phyloP scores from a whole-genome alignment of 2,329 filamentous ascomycete genomes.

The Trichoderma pleuroti region DNA sequence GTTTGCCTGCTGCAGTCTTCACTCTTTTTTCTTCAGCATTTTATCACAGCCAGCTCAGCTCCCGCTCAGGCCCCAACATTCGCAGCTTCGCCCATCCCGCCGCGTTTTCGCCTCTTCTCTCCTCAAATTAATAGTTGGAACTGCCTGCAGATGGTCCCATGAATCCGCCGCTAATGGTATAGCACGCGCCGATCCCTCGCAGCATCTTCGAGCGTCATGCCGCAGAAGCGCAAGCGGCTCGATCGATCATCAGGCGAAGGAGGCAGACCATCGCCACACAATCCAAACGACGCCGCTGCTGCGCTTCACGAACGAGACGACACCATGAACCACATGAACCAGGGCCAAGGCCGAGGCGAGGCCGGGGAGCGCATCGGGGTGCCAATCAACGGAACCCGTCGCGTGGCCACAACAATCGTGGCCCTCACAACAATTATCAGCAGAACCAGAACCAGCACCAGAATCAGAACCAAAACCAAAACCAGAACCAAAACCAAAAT shows the following conservation, averaged over 20 bases:
- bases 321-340: slow-evolving; percentile 34
- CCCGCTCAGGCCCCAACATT: background rate
- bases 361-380: slow-evolving; percentile 46
- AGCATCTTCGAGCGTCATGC: slow-evolving; percentile 41
- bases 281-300: slow-evolving; percentile 53
- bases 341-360: slow-evolving; percentile 46
- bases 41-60: background rate
- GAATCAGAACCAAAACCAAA: slow-evolving; percentile 11
- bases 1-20: slow-evolving; percentile 4
- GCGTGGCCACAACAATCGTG: slow-evolving; percentile 34
- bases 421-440: slow-evolving; percentile 25
- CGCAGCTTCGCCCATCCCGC: background rate
- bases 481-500: slow-evolving; percentile 18
- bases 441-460: slow-evolving; percentile 14
- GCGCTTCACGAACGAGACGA: slow-evolving; percentile 58
- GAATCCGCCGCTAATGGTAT: slow-evolving; percentile 34
- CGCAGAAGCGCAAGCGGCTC: slow-evolving; percentile 58
- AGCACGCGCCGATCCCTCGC: slow-evolving; percentile 22
- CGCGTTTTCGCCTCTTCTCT: background rate
- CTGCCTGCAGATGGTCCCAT: background rate
- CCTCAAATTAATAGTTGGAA: background rate
- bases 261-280: slow-evolving; percentile 58
- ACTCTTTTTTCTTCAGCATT: slow-evolving; percentile 12
- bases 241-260: slow-evolving; percentile 49
- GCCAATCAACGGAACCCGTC: slow-evolving; percentile 53